phyloP scores from a whole-genome alignment of 2,329 filamentous ascomycete genomes.

The Penicillium olsonii region DNA sequence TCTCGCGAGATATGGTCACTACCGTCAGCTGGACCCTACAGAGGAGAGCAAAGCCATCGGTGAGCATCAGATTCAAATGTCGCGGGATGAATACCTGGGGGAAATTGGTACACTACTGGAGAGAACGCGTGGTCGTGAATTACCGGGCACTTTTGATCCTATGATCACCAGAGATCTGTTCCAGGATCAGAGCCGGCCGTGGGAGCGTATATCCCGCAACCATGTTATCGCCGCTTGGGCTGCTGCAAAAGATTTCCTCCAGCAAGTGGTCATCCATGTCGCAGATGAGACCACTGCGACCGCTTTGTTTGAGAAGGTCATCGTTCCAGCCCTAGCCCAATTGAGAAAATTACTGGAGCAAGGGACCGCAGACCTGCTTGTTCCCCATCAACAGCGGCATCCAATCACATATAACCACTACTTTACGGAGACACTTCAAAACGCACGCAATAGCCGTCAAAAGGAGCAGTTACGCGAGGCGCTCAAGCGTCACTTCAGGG shows the following conservation, averaged over 20 bases:
- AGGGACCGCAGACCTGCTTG: conserved; percentile 46
- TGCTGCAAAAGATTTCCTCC: conserved; percentile 38
- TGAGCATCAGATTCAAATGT: conserved; percentile 12
- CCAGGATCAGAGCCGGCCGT: conserved; percentile 57
- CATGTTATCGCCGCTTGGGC: conserved; percentile 42
- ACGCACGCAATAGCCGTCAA: conserved; percentile 14
- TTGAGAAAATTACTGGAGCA: not conserved
- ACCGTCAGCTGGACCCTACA: conserved; percentile 1
- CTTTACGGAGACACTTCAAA: conserved; percentile 37
- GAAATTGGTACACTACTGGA: conserved; percentile 44
- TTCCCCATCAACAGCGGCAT: conserved; percentile 42
- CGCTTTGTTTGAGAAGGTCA: conserved; percentile 38
- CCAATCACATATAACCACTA: conserved; percentile 42
- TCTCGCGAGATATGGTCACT: conserved; percentile 15
- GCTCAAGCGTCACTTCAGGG: conserved; percentile 13
- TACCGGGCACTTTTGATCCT: conserved; percentile 64
- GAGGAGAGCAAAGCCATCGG: not conserved
- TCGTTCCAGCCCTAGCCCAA: conserved; percentile 43
- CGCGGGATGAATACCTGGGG: conserved; percentile 41
- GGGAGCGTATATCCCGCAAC: conserved; percentile 45
- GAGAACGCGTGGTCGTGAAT: conserved; percentile 54
- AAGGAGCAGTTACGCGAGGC: conserved; percentile 11
- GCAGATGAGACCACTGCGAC: conserved; percentile 44
- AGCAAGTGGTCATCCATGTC: conserved; percentile 35
- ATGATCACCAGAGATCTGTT: conserved; percentile 62